Conservation (phyloP, 805 yeast genomes). For the Teunomyces funiuensis region DNA sequence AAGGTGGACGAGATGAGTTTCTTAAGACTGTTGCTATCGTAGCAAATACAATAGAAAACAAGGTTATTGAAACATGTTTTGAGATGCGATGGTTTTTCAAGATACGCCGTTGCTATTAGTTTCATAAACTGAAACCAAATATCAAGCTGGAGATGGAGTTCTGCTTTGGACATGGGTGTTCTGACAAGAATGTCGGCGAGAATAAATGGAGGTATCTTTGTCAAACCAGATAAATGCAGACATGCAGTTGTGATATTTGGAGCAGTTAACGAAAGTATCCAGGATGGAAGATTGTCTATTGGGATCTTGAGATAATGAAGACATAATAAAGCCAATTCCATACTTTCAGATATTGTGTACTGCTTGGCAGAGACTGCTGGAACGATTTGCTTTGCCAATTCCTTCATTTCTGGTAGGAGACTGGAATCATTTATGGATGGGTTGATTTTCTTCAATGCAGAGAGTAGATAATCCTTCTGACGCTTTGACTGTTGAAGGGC, state of each 20-base stretch:
- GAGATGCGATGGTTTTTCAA: conserved; percentile 18
- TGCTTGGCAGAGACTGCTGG: neutral
- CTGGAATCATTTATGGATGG: neutral
- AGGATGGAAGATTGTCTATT: conserved; percentile 14
- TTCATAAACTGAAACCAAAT: conserved; percentile 32
- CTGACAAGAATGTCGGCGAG: conserved; percentile 38
- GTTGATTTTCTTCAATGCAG: neutral
- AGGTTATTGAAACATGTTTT: conserved; percentile 26
- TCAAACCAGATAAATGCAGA: conserved; percentile 23
- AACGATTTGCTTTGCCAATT: neutral
- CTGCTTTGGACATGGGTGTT: conserved; percentile 32
- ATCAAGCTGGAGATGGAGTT: conserved; percentile 34
- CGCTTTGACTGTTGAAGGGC: neutral
- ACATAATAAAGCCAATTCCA: conserved; percentile 4
- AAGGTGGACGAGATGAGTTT: conserved; percentile 18
- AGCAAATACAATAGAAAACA: conserved; percentile 25
- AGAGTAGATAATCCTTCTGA: conserved; percentile 3
- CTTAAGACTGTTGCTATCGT: conserved; percentile 22
- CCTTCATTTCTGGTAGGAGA: neutral
- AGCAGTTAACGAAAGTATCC: conserved; percentile 35
- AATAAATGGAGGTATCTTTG: conserved; percentile 39
- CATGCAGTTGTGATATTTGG: conserved; percentile 34
- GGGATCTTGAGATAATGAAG: neutral
- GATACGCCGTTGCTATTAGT: conserved; percentile 21
- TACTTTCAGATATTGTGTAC: neutral